Base-by-base conservation (phyloP, 2,329 filamentous ascomycete genomes). In the Venturia carpophila region DNA sequence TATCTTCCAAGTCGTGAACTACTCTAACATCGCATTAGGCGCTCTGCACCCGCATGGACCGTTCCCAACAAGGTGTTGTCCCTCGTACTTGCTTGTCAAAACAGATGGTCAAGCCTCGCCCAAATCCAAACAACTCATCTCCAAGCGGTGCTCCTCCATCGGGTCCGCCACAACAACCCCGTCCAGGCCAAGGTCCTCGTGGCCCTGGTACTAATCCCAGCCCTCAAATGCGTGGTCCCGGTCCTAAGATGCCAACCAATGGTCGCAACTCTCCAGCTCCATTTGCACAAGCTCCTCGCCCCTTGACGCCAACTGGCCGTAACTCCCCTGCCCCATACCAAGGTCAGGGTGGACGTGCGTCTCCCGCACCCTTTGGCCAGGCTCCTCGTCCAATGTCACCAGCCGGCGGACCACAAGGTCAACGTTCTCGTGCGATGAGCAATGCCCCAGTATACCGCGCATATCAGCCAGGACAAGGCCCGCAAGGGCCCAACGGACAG, bases 81-180 rank as follows among this genome's bases (percentile, higher is more conserved):
- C 94, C 94, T 17, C 87, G 94, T 70, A 96, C 92, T 45, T 99
- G 94, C 78, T 83, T 99, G 62, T 97, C 94, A 17, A 90, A 91
- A 66, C 87, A 92, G 62, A 91, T 93, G 21, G 89, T 97, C 68
- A 97, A 95, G 80, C 91, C 92, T 60, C 88, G 92, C 58, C 80
- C 84, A 49, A 79, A 76, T 64, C 82, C 84, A 3, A 58, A n/a
- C 30, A 37, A 37, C 17, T n/a, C 52, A 34, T 37, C 30, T 37
- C 52, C 30, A 58, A 58, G 52, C 52, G 52, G 52, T 11, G 27
- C 17, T 21, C 76, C 86, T 63, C 84, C 82, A 68, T 76, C 79
- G 19, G 73, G 69, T 67, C 66, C 55, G 47, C n/a, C 42, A 24
- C 64, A 52, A 17, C 55, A 34, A 19, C 62, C 62, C 49, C 66